Base-by-base conservation (phyloP, 768 basidiomycete species). In the Lenzites betulinus region DNA sequence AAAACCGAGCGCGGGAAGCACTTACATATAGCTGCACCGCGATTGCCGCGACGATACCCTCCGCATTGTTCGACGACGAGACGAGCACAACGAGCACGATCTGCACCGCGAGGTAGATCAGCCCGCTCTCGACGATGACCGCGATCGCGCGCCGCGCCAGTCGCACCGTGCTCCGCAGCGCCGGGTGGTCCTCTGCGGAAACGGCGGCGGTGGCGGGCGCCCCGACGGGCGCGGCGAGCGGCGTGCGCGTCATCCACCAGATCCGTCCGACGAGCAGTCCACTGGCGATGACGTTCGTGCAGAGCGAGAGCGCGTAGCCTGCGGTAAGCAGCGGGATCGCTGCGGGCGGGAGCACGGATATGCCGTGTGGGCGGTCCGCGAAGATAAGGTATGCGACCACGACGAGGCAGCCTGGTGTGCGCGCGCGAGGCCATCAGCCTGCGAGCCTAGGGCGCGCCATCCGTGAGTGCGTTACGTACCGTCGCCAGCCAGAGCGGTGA, bases 21-120 rank as follows among this genome's bases (percentile, higher is more conserved):
- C 77, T 66, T 47, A 78, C 78, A 48, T 80, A 79, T 28, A 76
- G 67, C 67, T 80, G 78, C 22, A 73, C 70, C 23, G 77, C 73
- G 35, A 77, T 69, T 25, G 73, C 72, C n/a, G 64, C 76, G 16
- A 75, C 59, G 44, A 80, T 69, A 7, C 63, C 74, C 54, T 74
- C 68, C n/a, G 79, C 76, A 7, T 73, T 68, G 53, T 70, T 69
- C 26, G 61, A 30, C 15, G 72, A 55, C 22, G 78, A 71, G 50
- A 78, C 72, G 28, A 79, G 70, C 16, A 76, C 60, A 48, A 77
- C 75, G n/a, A 79, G 77, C n/a, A 77, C 41, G 41, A 80, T 58
- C 48, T 80, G 78, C 46, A 69, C 70, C 22, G 68, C 48, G n/a
- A 79, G 70, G 66, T 77, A 79, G 41, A 79, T 70, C 25, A 68